Conservation (phyloP, 768 basidiomycete species). For the Dictyophora rubrovolvata region DNA sequence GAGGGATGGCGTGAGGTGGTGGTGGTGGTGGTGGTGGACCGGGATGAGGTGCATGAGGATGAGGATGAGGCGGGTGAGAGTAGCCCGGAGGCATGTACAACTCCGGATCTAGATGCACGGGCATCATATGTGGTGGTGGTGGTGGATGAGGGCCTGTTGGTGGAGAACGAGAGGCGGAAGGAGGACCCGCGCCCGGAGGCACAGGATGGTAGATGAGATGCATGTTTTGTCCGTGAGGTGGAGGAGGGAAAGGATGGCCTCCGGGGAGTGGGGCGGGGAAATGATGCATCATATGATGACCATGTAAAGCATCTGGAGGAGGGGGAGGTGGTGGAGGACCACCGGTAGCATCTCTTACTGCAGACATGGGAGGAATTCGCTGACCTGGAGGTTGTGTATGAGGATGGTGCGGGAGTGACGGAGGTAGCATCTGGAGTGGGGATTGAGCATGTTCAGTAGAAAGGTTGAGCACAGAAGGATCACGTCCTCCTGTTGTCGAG, state of each 20-base stretch:
- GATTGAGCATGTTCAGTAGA: constrained; percentile 23
- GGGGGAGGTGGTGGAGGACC: not conserved
- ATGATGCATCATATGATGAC: constrained; percentile 6
- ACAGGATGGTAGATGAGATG: constrained; percentile 15
- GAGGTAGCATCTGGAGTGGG: constrained; percentile 25
- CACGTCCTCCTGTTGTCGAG: constrained; percentile 33
- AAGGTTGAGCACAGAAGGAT: constrained; percentile 38
- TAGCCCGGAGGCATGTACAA: constrained; percentile 15
- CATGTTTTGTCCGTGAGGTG: constrained; percentile 41
- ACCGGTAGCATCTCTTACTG: constrained; percentile 2
- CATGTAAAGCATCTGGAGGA: not conserved
- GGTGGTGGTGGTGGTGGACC: constrained; percentile 12
- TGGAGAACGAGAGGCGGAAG: constrained; percentile 13
- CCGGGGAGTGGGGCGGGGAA: constrained; percentile 1
- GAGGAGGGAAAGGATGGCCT: constrained; percentile 22
- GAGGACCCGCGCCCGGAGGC: not conserved
- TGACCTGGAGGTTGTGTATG: not conserved
- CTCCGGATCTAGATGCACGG: constrained; percentile 9
- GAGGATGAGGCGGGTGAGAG: constrained; percentile 9
- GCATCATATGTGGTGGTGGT: constrained; percentile 14
- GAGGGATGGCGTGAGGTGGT: constrained; percentile 10
- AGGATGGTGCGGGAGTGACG: not conserved
- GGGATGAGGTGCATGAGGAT: constrained; percentile 7
- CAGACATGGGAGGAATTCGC: constrained; percentile 4
- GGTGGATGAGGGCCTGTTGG: constrained; percentile 23